Evolutionary conservation across 2,329 filamentous ascomycete genomes (phyloP), one percentile per base, ranked within the genome.

Genomic region (Epichloe hybrida): DNA sequence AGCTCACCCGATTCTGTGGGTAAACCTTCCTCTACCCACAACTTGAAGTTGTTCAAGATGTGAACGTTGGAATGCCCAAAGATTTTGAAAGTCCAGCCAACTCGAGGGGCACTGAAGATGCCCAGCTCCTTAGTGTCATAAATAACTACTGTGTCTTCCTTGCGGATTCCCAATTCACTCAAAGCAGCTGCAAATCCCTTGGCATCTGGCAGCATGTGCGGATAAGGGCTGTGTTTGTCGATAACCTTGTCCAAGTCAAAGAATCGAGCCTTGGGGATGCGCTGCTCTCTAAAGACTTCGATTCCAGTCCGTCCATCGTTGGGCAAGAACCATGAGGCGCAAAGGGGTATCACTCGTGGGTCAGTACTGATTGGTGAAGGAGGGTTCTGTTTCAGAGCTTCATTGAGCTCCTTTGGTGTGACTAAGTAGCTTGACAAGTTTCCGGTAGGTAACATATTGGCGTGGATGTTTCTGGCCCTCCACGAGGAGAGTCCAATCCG

Each of bases 191-290:
- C 86, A 63, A 98, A 97, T 48, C 80, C 76, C 61, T 86, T 81
- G 38, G 86, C 75, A 7, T 78, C 83, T 3, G 93, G 93, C 2
- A 98, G 80, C 93, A 98, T 98, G 66, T 98, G 93, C 7, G 93
- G 91, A 65, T 95, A 97, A 1, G 88, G 86, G 50, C 86, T 95
- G 59, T 81, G 80, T 57, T 83, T 82, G 68, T 98, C 90, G 61
- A 93, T 88, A 64, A 95, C 79, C 60, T 82, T 88, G 69, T 98
- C 93, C 50, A 98, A 76, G 67, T 98, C 90, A 67, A 98, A 98
- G 78, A 97, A 98, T 35, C 89, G 86, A 1, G 93, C 85, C 61
- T 84, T 83, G 21, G 90, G 91, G 56, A 98, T 93, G 60, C 88
- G 87, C 63, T 83, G 80, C 64, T 88, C 79, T 57, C 82, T 79